Base-by-base conservation (phyloP, 306 rosid genomes). In the Geum urbanum region DNA sequence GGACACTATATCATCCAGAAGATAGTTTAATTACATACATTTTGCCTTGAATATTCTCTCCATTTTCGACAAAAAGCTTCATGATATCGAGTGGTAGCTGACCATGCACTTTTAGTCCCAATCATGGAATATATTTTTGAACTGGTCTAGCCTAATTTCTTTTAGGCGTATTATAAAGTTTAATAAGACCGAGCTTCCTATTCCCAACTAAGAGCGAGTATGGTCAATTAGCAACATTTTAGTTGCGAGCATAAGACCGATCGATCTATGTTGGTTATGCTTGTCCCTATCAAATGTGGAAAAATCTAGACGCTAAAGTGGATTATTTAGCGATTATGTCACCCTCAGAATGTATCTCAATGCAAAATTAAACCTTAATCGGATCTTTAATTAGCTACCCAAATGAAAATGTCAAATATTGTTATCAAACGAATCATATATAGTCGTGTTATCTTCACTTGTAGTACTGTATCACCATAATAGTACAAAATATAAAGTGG, bases 71-170 rank as follows among this genome's bases (percentile, higher is more conserved):
- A 20, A 12, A 13, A 56, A 56, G 40, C 0, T 54, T 32, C 3
- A 32, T 32, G 37, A 20, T 19, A 20, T 19, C 15, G 37, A 54
- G 37, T 54, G 60, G 35, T 55, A 22, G 62, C n/a, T 56, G 40
- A 24, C 40, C 40, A 12, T 24, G n/a, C 45, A 35, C 20, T 35
- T 9, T n/a, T 10, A 12, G 3, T 15, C 43, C 53, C 73, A 22
- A 41, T 54, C 13, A 69, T 69, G 20, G 53, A 24, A 67, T 6
- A 9, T 56, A 12, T 14, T 13, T n/a, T 69, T 55, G 64, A 69
- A 43, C 48, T 5, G 43, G 73, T 69, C 73, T 22, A 22, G 73
- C 55, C 73, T 40, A 69, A 54, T 4, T 40, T 12, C 58, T 19
- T 27, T 27, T 53, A n/a, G n/a, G n/a, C 58, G 32, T 53, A 7